Evolutionary conservation across 2,329 filamentous ascomycete genomes (phyloP), one percentile per base, ranked within the genome.

Genomic region (Xylaria sp.): DNA sequence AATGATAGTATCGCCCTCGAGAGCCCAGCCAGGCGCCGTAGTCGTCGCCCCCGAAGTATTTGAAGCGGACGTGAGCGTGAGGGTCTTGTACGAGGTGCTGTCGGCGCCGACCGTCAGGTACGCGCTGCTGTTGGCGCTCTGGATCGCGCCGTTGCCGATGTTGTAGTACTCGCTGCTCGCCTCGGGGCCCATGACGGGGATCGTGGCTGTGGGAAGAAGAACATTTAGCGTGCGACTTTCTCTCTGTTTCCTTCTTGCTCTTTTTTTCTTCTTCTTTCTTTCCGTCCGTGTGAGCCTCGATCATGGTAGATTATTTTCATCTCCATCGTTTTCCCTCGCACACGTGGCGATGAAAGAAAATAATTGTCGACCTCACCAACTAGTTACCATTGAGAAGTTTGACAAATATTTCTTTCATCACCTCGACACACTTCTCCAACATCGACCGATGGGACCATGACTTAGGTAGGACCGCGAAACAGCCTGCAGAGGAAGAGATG

Each of bases 131-230:
- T 85, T 86, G 69, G 80, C 80, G 73, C 81, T 84, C 79, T 83
- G 82, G 72, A 87, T 86, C 25, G 83, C 83, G 13, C 79, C 78
- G 59, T 23, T 43, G 28, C 76, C 82, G 73, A 88, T 86, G 69
- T 82, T 81, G 76, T 86, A 87, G 68, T 82, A 83, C 72, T 86
- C 84, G 70, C 81, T 81, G 39, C 78, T 81, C 43, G 79, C 75
- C 74, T 86, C 85, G n/a, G 86, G 85, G 18, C 85, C 86, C 69
- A 88, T 83, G 0, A 87, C 83, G 1, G 84, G 82, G 9, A 82
- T 79, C 1, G 82, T 81, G 5, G 77, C 81, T 81, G 36, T 63
- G 43, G 8, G 18, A 13, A 18, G 15, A 18, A 46, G 6, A 46
- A 28, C 28, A 28, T 28, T 28, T 5, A 28, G 28, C 28, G 28